Evolutionary conservation across 2,329 filamentous ascomycete species (phyloP).

Genomic region (Phaeosphaeria sp.): DNA sequence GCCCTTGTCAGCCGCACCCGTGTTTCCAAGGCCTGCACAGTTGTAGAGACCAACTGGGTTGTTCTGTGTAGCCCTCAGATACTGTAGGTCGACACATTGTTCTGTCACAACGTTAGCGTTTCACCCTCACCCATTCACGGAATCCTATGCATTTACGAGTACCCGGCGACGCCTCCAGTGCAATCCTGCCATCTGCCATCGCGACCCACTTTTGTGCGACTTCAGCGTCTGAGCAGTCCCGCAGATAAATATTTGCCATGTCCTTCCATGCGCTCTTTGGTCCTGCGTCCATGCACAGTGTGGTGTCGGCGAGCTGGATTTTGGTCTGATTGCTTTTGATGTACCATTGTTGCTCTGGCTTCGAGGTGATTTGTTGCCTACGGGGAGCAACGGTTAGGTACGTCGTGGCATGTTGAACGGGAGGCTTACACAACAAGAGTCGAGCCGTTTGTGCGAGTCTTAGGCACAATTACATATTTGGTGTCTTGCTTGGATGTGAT

Average conservation of each 20-base stretch:
- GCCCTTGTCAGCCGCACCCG: conserved; percentile 41
- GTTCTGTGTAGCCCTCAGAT: conserved; percentile 36
- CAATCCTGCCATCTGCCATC: conserved; percentile 39
- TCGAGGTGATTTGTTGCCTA: conserved; percentile 33
- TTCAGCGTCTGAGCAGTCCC: conserved; percentile 30
- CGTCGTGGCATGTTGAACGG: not conserved
- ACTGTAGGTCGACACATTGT: conserved; percentile 43
- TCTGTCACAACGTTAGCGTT: conserved; percentile 15
- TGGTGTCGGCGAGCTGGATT: conserved; percentile 36
- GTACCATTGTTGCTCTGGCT: conserved; percentile 37
- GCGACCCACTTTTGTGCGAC: conserved; percentile 34
- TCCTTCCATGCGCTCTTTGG: conserved; percentile 42
- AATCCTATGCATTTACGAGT: conserved; percentile 19
- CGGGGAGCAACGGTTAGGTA: not conserved
- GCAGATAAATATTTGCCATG: conserved; percentile 36
- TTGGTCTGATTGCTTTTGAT: conserved; percentile 30
- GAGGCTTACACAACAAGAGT: conserved; percentile 35
- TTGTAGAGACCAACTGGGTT: conserved; percentile 43
- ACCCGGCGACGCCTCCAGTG: conserved; percentile 20
- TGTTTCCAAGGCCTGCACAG: conserved; percentile 39
- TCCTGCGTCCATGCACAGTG: conserved; percentile 39
- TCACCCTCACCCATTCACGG: not conserved
- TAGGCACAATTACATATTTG: conserved; percentile 38
- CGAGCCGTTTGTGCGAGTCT: conserved; percentile 22
- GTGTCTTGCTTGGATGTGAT: conserved; percentile 37